Evolutionary conservation across 805 yeast species (phyloP).

Genomic region (Saturnispora halmiae): DNA sequence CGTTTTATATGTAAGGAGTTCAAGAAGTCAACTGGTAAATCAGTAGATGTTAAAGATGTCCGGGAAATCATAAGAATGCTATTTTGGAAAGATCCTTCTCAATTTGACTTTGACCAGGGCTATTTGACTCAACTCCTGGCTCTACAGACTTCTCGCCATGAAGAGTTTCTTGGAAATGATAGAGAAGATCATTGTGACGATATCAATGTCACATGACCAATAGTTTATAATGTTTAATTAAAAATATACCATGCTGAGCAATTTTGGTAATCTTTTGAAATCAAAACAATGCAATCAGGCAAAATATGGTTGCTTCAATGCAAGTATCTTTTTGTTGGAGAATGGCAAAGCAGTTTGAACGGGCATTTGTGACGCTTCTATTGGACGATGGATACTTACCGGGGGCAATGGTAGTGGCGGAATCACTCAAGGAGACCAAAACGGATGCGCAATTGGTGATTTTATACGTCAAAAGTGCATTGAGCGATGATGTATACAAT

Average conservation of each 20-base stretch:
- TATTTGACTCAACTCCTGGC: slow-evolving; percentile 35
- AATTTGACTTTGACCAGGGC: slow-evolving; percentile 48
- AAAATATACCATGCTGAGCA: slow-evolving; percentile 1
- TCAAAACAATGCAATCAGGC: not conserved
- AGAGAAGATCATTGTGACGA: not conserved
- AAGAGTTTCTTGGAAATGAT: slow-evolving; percentile 7
- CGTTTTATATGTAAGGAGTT: slow-evolving; percentile 53
- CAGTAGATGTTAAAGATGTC: slow-evolving; percentile 44
- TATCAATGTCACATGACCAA: not conserved
- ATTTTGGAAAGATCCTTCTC: slow-evolving; percentile 45
- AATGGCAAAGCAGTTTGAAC: not conserved
- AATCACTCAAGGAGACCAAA: slow-evolving; percentile 19
- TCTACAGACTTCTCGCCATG: slow-evolving; percentile 16
- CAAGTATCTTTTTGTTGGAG: not conserved
- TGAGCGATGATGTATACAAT: slow-evolving; percentile 12
- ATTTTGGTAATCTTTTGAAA: not conserved
- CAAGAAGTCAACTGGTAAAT: slow-evolving; percentile 43
- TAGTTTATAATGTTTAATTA: too few species aligned
- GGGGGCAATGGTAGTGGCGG: slow-evolving; percentile 29
- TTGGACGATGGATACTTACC: slow-evolving; percentile 30
- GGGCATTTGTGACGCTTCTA: slow-evolving; percentile 29
- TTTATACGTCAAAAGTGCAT: slow-evolving; percentile 12
- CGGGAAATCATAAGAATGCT: slow-evolving; percentile 44
- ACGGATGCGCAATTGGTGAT: slow-evolving; percentile 20
- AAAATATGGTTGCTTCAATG: too few species aligned